Evolutionary conservation across 495 filamentous ascomycete species (phyloP), one percentile per base, ranked within the genome.

Genomic region (Amniculicola lignicola): DNA sequence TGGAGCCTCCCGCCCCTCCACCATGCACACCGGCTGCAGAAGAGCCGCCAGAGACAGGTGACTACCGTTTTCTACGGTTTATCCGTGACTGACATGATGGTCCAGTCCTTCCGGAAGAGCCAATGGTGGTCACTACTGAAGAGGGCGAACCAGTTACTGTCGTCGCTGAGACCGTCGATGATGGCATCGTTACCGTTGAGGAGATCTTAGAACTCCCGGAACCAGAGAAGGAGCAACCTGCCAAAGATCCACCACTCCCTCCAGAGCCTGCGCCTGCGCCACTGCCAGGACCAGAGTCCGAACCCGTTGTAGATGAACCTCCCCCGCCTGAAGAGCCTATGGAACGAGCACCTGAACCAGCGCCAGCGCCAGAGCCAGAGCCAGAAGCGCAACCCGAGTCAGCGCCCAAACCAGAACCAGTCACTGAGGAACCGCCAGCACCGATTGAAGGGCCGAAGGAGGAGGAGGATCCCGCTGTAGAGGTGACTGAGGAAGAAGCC

Each of bases 1-100:
- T 2, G 29, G 51, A 45, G 0, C 52, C 54, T 44, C 54, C 54
- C n/a, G 25, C 36, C 7, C 54, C 54, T 9, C 54, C 54, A 5
- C 54, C 54, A 12, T 43, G 44, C 21, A 57, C 54, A 0, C 54
- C 54, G 27, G 46, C 46, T n/a, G 16, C n/a, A 29, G 54, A 57
- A 37, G 54, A 50, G 35, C 43, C 52, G n/a, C 25, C 40, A 3
- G 7, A 38, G 24, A n/a, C 23, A 16, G 28, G 54, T 51, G 42
- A 14, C 44, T 38, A 2, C 18, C 11, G 12, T 22, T 46, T 29
- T 14, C 19, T n/a, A 23, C 37, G 12, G 9, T 15, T 11, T n/a
- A 12, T 29, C 6, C 22, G 11, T 40, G 21, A 37, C 54, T 42
- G 16, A 50, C 21, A n/a, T 28, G 52, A 18, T 4, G 7, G 22